Evolutionary conservation across 331 rosid genomes (phyloP).

Genomic region (Malus hybrid): DNA sequence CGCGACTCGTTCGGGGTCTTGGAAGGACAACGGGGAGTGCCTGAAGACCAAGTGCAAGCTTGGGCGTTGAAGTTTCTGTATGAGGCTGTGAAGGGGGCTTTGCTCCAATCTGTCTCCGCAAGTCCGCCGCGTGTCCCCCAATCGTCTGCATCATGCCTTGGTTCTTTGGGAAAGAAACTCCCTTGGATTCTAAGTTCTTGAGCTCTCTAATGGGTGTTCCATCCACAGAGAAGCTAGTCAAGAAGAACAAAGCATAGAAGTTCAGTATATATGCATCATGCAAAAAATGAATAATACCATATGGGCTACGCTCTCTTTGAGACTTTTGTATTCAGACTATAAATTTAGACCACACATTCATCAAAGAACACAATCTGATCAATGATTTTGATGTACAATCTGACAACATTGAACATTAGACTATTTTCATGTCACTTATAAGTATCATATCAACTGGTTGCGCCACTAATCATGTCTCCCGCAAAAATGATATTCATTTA

Average conservation of each 20-base stretch:
- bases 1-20: neutral
- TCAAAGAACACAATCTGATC: neutral
- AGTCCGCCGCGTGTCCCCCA: constrained; percentile 71
- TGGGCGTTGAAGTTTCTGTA: constrained; percentile 40
- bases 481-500: neutral
- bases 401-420: no score
- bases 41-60: constrained; percentile 50
- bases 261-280: neutral
- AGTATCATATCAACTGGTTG: neutral
- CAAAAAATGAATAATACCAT: neutral
- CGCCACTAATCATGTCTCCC: neutral
- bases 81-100: constrained; percentile 58
- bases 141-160: constrained; percentile 55
- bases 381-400: neutral
- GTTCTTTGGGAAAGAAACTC: constrained; percentile 31
- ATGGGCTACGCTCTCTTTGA: neutral
- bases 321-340: no score
- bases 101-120: constrained; percentile 51
- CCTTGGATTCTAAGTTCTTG: constrained; percentile 50
- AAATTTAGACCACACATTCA: neutral
- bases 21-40: constrained; percentile 3
- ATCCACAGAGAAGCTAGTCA: constrained; percentile 43
- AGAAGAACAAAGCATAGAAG: neutral
- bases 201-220: constrained; percentile 55
- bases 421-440: neutral